A percentile compares a stretch with the other conserved stretches of the same genome.
These are phyloP conservation scores for Mucor plumbeus DNA, from an alignment of 371 early-diverging fungal genomes.

Conservation along the genomic window DNA sequence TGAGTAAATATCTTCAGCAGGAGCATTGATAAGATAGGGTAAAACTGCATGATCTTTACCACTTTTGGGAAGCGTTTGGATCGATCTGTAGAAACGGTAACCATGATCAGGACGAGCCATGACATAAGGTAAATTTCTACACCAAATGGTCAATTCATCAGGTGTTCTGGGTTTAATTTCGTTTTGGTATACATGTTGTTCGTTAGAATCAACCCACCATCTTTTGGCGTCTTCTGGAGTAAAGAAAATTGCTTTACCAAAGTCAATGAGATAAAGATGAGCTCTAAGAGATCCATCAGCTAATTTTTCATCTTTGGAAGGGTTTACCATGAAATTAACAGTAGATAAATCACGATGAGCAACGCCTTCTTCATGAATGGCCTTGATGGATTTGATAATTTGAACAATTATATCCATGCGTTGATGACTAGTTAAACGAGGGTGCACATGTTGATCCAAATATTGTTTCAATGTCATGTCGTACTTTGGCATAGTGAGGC, in stretches of 20 bases:
- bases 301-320: constrained; percentile 32
- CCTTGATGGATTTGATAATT: constrained; percentile 57
- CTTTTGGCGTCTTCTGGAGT: constrained; percentile 42
- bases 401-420: constrained; percentile 62
- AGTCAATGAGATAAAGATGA: constrained; percentile 61
- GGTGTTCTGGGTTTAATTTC: constrained; percentile 40
- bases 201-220: constrained; percentile 56
- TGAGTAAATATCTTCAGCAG: constrained; percentile 68
- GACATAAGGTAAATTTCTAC: constrained; percentile 54
- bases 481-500: constrained; percentile 54
- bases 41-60: constrained; percentile 52
- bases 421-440: constrained; percentile 59
- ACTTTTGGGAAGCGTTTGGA: constrained; percentile 63
- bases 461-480: constrained; percentile 66
- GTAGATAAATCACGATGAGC: constrained; percentile 70
- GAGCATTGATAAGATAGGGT: constrained; percentile 58
- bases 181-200: constrained; percentile 26
- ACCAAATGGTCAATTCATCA: constrained; percentile 49
- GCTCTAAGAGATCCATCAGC: constrained; percentile 55
- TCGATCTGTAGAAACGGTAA: constrained; percentile 61
- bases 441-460: constrained; percentile 42
- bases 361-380: constrained; percentile 58
- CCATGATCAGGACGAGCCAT: constrained; percentile 64
- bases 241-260: constrained; percentile 65
- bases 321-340: constrained; percentile 71